Percentiles rank a stretch among this genome's conserved stretches.
Evolutionary conservation across 108 stramenopile genomes (phyloP).

Genomic region (Thalassiosira profunda): DNA sequence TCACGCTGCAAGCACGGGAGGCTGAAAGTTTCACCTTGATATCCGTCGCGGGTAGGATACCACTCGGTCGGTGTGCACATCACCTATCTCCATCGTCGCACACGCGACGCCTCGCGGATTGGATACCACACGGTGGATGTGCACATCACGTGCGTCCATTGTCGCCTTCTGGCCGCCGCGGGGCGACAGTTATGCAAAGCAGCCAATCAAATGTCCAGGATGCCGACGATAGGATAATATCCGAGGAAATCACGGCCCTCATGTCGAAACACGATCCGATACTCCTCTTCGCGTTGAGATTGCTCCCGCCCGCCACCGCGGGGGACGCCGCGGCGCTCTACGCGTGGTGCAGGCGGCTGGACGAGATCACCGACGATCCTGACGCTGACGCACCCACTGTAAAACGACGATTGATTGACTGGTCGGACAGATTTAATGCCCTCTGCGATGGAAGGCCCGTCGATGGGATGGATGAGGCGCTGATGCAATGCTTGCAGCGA

Average conservation of each 20-base stretch:
- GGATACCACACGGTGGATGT: too few relatives aligned
- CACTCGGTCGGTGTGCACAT: too few relatives aligned
- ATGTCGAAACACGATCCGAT: constrained; percentile 22
- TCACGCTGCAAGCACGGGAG: too few relatives aligned
- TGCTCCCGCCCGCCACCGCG: neutral
- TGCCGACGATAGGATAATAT: too few relatives aligned
- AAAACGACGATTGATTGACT: constrained; percentile 1
- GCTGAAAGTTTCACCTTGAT: too few relatives aligned
- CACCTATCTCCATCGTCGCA: too few relatives aligned
- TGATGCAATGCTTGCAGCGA: constrained; percentile 1
- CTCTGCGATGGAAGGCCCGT: constrained; percentile 3
- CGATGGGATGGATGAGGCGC: constrained; percentile 16
- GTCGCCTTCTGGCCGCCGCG: too few relatives aligned
- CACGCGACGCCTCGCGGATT: too few relatives aligned
- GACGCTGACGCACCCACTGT: constrained; percentile 3
- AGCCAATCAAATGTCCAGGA: too few relatives aligned
- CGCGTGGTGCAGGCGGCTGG: constrained; percentile 34
- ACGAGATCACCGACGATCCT: constrained; percentile 21
- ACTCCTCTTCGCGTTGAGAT: constrained; percentile 5
- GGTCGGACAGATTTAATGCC: neutral
- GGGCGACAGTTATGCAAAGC: too few relatives aligned
- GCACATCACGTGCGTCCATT: too few relatives aligned
- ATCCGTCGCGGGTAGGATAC: too few relatives aligned
- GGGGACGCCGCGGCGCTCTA: constrained; percentile 19
- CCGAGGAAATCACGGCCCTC: constrained; percentile 7